phyloP scores from a whole-genome alignment of 305 asterid genomes.

The Fraxinus angustifolia region DNA sequence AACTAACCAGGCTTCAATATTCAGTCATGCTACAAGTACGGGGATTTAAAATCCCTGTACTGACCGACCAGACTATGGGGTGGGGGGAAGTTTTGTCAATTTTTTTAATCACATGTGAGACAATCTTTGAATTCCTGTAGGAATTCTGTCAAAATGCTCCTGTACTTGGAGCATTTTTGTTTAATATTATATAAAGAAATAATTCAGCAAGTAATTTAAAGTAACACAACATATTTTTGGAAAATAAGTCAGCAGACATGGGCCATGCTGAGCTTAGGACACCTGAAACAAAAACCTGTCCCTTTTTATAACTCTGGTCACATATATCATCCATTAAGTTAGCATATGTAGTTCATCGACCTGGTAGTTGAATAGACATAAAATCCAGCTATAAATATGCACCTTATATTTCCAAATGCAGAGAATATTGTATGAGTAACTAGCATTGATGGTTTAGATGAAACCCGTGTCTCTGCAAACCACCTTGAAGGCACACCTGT shows the following conservation, averaged over 20 bases:
- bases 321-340: not conserved
- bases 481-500: conserved; percentile 93
- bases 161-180: too few relatives aligned
- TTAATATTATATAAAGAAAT: not conserved
- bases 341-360: not conserved
- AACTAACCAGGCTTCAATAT: not conserved
- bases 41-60: too few relatives aligned
- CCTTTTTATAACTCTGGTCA: not conserved
- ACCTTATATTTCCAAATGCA: conserved; percentile 84
- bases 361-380: not conserved
- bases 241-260: not conserved
- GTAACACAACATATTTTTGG: not conserved
- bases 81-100: too few relatives aligned
- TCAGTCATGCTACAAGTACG: too few relatives aligned
- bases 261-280: not conserved
- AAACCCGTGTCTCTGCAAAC: conserved; percentile 95
- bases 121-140: too few relatives aligned
- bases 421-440: conserved; percentile 86
- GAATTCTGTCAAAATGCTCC: too few relatives aligned
- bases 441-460: conserved; percentile 96
- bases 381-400: conserved; percentile 9
- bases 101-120: too few relatives aligned
- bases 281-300: not conserved
- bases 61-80: too few relatives aligned
- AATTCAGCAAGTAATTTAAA: not conserved